A percentile compares a stretch with the other conserved stretches of the same genome.
Evolutionary conservation across 208 protist genomes (phyloP).

Genomic region (Leptomonas pyrrhocoris): DNA sequence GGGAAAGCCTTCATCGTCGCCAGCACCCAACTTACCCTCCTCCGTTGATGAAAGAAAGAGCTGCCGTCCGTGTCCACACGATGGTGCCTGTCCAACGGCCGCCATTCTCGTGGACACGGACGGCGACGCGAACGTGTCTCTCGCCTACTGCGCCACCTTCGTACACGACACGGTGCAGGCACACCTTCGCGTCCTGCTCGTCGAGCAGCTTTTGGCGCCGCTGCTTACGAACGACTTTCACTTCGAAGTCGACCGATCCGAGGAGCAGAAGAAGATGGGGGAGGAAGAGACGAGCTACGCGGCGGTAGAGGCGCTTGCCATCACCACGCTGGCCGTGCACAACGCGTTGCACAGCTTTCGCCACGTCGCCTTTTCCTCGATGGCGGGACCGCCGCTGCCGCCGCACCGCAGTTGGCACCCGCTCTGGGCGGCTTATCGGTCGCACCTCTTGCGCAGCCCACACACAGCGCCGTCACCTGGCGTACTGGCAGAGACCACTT

Average conservation of each 20-base stretch:
- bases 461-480: background rate
- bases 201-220: slow-evolving; percentile 11
- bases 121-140: slow-evolving; percentile 11
- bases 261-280: background rate
- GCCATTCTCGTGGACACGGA: slow-evolving; percentile 24
- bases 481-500: background rate
- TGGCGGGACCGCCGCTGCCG: background rate
- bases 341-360: slow-evolving; percentile 8
- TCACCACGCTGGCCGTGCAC: slow-evolving; percentile 9
- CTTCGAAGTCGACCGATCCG: background rate
- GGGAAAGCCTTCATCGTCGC: background rate
- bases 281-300: background rate
- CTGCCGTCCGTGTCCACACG: no score
- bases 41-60: background rate
- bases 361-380: slow-evolving; percentile 23
- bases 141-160: slow-evolving; percentile 13
- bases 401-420: slow-evolving; percentile 26
- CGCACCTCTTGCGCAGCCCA: background rate
- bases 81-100: slow-evolving; percentile 16
- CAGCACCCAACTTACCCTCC: background rate
- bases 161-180: slow-evolving; percentile 24
- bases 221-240: background rate
- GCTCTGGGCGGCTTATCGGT: slow-evolving; percentile 16
- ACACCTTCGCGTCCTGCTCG: slow-evolving; percentile 6
- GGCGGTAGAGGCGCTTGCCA: background rate